Conservation (phyloP, 2,329 filamentous ascomycete species). For the Pyrenophora graminea region DNA sequence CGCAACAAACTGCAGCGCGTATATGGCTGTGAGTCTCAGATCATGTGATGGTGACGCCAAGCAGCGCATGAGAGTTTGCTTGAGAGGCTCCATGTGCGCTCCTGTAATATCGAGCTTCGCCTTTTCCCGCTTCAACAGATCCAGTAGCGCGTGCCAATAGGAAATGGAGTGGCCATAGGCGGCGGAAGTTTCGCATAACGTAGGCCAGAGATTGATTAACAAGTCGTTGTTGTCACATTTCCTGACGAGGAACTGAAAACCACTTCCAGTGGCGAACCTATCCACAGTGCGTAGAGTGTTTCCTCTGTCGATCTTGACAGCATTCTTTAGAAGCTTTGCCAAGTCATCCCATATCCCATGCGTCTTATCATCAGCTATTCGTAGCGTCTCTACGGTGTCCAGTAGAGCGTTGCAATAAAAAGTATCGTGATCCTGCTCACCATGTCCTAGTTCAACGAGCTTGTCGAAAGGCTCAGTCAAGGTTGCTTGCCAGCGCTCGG, state of each 20-base stretch:
- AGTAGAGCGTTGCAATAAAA: constrained; percentile 41
- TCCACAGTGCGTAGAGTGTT: constrained; percentile 15
- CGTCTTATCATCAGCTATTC: constrained; percentile 26
- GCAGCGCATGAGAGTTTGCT: constrained; percentile 70
- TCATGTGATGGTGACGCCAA: constrained; percentile 75
- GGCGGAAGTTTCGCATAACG: constrained; percentile 68
- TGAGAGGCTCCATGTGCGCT: constrained; percentile 63
- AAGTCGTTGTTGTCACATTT: constrained; percentile 60
- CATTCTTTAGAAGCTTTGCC: constrained; percentile 22
- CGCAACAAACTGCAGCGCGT: constrained; percentile 67
- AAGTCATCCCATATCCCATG: constrained; percentile 28
- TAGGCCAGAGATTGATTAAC: constrained; percentile 60
- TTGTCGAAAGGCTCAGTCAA: constrained; percentile 72
- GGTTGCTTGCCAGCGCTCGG: constrained; percentile 36
- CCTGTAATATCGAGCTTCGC: constrained; percentile 55
- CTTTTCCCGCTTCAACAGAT: constrained; percentile 69
- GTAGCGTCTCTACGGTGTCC: constrained; percentile 28
- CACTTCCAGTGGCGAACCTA: constrained; percentile 72
- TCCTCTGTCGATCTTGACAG: constrained; percentile 13
- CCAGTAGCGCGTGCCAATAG: constrained; percentile 46
- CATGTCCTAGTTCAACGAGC: constrained; percentile 38
- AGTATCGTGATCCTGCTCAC: constrained; percentile 14
- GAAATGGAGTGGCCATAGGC: constrained; percentile 61
- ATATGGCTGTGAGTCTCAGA: constrained; percentile 73
- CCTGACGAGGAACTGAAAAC: constrained; percentile 72